phyloP scores from a whole-genome alignment of 805 yeast genomes.

The Nakazawaea peltata region DNA sequence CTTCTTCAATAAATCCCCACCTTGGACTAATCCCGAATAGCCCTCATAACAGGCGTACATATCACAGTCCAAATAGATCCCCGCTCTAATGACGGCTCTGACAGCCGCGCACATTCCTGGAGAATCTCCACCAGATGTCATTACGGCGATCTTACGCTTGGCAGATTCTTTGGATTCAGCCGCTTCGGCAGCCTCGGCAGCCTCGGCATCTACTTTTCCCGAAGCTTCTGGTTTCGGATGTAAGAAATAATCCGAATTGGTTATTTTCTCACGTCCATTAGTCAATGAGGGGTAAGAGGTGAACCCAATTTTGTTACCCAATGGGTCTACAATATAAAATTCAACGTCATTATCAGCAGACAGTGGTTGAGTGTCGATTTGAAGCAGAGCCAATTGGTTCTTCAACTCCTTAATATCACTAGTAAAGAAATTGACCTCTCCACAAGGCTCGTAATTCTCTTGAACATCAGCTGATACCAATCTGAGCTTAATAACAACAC shows the following conservation, averaged over 20 bases:
- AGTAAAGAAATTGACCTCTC: slow-evolving; percentile 32
- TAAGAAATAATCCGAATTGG: slow-evolving; percentile 28
- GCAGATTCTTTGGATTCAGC: not conserved
- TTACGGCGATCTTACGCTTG: slow-evolving; percentile 52
- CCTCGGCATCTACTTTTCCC: slow-evolving; percentile 15
- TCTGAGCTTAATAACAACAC: slow-evolving; percentile 41
- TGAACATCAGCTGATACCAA: slow-evolving; percentile 28
- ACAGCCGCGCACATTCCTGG: slow-evolving; percentile 79
- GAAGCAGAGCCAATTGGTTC: slow-evolving; percentile 13
- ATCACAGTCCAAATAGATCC: slow-evolving; percentile 56
- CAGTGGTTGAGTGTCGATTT: slow-evolving; percentile 13
- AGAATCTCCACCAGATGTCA: slow-evolving; percentile 81
- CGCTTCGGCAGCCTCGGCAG: slow-evolving; percentile 6
- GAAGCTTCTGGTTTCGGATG: slow-evolving; percentile 11
- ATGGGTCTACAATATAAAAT: slow-evolving; percentile 49
- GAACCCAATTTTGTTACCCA: slow-evolving; percentile 54
- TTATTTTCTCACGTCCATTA: slow-evolving; percentile 14
- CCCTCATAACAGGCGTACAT: slow-evolving; percentile 69
- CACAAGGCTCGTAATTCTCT: slow-evolving; percentile 24
- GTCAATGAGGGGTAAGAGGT: slow-evolving; percentile 31
- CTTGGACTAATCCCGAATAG: slow-evolving; percentile 63
- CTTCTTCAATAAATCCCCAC: slow-evolving; percentile 55
- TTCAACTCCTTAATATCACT: slow-evolving; percentile 24
- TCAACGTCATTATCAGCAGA: slow-evolving; percentile 11
- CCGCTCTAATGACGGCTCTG: slow-evolving; percentile 63